phyloP scores from a whole-genome alignment of 2,329 filamentous ascomycete genomes.

The Ophiostoma quercus region DNA sequence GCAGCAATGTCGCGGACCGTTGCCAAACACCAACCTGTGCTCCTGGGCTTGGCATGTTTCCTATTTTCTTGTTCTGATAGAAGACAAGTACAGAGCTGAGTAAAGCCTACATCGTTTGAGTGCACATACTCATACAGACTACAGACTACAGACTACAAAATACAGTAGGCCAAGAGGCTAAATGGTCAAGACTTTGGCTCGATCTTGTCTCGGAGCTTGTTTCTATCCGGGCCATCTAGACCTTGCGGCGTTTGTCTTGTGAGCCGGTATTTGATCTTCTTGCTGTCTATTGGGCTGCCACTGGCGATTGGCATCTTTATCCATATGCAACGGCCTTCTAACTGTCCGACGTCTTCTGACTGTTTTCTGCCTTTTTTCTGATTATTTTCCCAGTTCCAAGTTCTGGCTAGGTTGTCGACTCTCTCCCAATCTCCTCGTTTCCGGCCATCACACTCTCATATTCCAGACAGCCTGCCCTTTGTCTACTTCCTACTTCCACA shows the following conservation, averaged over 20 bases:
- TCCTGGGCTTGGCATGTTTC: conserved; percentile 21
- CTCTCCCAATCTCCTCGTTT: neutral
- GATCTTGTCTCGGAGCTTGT: conserved; percentile 10
- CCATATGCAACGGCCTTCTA: neutral
- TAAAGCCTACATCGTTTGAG: too few relatives aligned
- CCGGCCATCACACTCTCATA: neutral
- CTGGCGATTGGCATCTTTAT: neutral
- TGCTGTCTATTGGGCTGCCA: neutral
- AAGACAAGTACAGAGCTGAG: too few relatives aligned
- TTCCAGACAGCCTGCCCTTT: neutral
- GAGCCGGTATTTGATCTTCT: neutral
- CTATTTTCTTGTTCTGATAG: conserved; percentile 5
- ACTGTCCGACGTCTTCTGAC: neutral
- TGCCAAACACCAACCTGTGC: conserved; percentile 22
- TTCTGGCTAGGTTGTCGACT: neutral
- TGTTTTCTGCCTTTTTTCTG: neutral
- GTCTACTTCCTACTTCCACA: neutral
- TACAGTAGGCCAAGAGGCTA: neutral
- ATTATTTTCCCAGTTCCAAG: too few relatives aligned
- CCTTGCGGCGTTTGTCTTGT: neutral
- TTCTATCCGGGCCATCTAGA: neutral
- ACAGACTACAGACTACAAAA: neutral
- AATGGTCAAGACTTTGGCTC: neutral
- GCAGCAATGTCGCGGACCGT: conserved; percentile 25
- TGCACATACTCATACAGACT: neutral